Percentiles rank a stretch among this genome's conserved stretches.
These are phyloP conservation scores for Xylaria arbuscula DNA, from an alignment of 2,329 filamentous ascomycete genomes.

Conservation along the genomic window DNA sequence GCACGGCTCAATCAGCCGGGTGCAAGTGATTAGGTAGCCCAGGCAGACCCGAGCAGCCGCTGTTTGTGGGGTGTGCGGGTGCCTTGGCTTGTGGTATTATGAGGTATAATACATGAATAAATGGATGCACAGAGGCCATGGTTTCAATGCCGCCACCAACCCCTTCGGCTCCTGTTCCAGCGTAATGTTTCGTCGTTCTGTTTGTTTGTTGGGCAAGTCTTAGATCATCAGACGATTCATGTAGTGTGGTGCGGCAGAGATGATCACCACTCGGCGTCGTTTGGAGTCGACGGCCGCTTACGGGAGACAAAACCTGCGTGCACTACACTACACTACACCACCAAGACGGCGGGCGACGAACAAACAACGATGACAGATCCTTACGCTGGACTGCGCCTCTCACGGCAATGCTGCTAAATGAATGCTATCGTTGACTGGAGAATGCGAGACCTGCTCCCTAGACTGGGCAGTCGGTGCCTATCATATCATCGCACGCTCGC, in stretches of 20 bases:
- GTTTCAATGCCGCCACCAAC: conserved; percentile 9
- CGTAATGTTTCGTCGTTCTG: not conserved
- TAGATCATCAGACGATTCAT: conserved; percentile 6
- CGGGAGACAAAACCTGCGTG: conserved; percentile 12
- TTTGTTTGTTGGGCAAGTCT: conserved; percentile 7
- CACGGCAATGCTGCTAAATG: not conserved
- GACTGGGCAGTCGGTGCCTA: conserved; percentile 7
- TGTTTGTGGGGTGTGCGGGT: conserved; percentile 20
- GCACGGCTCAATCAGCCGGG: conserved; percentile 27
- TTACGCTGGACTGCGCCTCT: conserved; percentile 13
- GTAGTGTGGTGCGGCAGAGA: conserved; percentile 4
- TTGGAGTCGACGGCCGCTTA: conserved; percentile 1
- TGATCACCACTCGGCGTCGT: not conserved
- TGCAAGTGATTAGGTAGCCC: conserved; percentile 23
- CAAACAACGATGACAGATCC: conserved; percentile 5
- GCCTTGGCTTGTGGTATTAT: conserved; percentile 26
- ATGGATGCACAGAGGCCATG: conserved; percentile 23
- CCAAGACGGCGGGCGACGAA: not conserved
- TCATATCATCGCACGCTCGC: conserved; percentile 35
- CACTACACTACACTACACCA: not conserved
- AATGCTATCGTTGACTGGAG: conserved; percentile 3
- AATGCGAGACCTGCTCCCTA: conserved; percentile 20
- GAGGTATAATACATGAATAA: conserved; percentile 25
- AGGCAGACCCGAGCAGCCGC: conserved; percentile 4
- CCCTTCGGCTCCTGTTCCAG: conserved; percentile 7